Evolutionary conservation across 768 basidiomycete species (phyloP).

Genomic region (Hericium erinaceus): DNA sequence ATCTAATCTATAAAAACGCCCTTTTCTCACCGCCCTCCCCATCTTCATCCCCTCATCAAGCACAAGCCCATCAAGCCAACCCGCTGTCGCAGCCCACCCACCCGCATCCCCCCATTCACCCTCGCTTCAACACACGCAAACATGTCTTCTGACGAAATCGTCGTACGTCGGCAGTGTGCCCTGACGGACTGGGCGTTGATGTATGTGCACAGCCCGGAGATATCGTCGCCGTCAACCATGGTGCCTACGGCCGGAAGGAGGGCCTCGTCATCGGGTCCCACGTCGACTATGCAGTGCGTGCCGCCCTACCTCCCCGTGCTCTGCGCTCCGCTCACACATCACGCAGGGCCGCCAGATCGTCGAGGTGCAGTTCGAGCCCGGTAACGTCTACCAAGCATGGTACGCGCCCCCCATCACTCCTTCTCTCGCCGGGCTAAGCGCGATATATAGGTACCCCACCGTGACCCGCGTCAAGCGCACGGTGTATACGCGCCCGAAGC

Average conservation of each 20-base stretch:
- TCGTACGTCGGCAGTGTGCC: conserved; percentile 15
- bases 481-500: conserved; percentile 38
- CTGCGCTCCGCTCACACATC: not conserved
- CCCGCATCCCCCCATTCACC: not conserved
- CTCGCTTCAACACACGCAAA: not conserved
- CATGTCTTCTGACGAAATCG: conserved; percentile 4
- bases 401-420: conserved; percentile 13
- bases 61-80: not conserved
- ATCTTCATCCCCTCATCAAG: not conserved
- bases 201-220: conserved; percentile 53
- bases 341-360: conserved; percentile 71
- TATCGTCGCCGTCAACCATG: conserved; percentile 68
- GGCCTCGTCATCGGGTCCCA: conserved; percentile 76
- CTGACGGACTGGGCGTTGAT: not conserved
- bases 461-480: conserved; percentile 73
- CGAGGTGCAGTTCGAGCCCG: conserved; percentile 69
- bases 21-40: not conserved
- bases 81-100: not conserved
- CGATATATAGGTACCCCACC: conserved; percentile 52
- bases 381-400: conserved; percentile 63
- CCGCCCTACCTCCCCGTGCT: not conserved
- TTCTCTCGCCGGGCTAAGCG: not conserved
- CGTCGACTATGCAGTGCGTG: conserved; percentile 57
- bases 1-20: conserved; percentile 1
- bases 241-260: conserved; percentile 54